Base-by-base conservation (phyloP, 768 basidiomycete species). In the Termitomyces sp. region DNA sequence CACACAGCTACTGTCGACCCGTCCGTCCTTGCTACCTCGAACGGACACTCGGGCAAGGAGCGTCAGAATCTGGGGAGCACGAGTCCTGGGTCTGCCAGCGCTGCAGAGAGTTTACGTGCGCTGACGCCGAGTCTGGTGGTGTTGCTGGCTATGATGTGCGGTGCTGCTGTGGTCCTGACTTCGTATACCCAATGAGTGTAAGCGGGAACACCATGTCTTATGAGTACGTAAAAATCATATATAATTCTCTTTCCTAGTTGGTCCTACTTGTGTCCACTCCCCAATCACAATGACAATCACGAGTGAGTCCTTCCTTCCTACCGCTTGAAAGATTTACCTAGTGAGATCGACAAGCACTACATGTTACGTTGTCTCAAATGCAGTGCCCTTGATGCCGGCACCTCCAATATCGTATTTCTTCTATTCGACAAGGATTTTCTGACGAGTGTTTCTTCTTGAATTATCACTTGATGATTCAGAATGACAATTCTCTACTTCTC, bases 1-100 rank as follows among this genome's bases (percentile, higher is more conserved):
- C 81, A 82, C 59, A 84, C 84, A 3, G 78, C 77, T 2, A 83
- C 81, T 0, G 69, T 88, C 18, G 77, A 83, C 65, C 73, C 79
- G 1, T 61, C 70, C 5, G 77, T 77, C 1, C 70, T 91, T n/a
- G 78, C 80, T 53, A 85, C 82, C 9, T 77, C 74, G 42, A 79
- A 81, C 55, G 79, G 78, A 5, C 67, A 73, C 34, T 72, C 70
- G 2, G 74, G 64, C 16, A 65, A 65, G 20, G 65, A 67, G 41
- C 46, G 62, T 37, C 2, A 47, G 37, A 22, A 60, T 24, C 42
- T 70, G 45, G 70, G 71, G 15, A 68, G 72, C 29, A 76, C 73
- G 39, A 72, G 70, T 55, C 61, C 62, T 18, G 68, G 70, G 22
- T 65, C 62, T 26, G 34, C 54, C 10, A 68, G 57, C 33, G 63